Conservation (phyloP, 148 eudicot genomes). For the Polygonum aviculare region DNA sequence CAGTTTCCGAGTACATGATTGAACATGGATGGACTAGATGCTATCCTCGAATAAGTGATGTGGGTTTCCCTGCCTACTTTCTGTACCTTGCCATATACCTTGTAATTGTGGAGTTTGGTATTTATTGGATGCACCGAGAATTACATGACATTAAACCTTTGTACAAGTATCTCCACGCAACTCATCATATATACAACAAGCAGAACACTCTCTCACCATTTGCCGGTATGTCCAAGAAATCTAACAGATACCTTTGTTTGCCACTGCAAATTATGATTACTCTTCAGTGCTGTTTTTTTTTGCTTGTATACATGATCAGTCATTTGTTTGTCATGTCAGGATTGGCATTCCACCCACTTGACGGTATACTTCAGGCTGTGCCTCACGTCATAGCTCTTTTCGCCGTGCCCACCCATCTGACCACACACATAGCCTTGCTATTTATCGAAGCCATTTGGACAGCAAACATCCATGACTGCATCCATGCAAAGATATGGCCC, state of each 20-base stretch:
- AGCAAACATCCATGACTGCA: conserved; percentile 86
- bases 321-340: conserved; percentile 28
- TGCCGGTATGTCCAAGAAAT: conserved; percentile 52
- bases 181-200: conserved; percentile 97
- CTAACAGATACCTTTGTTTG: background rate
- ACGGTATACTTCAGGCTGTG: conserved; percentile 77
- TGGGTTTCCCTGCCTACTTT: conserved; percentile 45
- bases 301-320: background rate
- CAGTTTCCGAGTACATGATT: conserved; percentile 56
- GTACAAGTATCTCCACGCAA: conserved; percentile 82
- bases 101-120: conserved; percentile 66
- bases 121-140: conserved; percentile 84
- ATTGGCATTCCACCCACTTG: conserved; percentile 85
- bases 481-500: conserved; percentile 77
- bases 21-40: conserved; percentile 79
- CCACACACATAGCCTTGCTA: conserved; percentile 47
- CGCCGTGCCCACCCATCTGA: conserved; percentile 60
- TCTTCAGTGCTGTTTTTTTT: too few species aligned
- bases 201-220: conserved; percentile 95
- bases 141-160: conserved; percentile 85
- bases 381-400: conserved; percentile 71
- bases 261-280: too few species aligned
- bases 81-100: conserved; percentile 39
- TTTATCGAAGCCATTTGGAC: conserved; percentile 80
- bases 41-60: conserved; percentile 47